A percentile compares a stretch with the other conserved stretches of the same genome.
Evolutionary conservation across 2,329 filamentous ascomycete species (phyloP).

Genomic region (Emericellopsis cladophorae): DNA sequence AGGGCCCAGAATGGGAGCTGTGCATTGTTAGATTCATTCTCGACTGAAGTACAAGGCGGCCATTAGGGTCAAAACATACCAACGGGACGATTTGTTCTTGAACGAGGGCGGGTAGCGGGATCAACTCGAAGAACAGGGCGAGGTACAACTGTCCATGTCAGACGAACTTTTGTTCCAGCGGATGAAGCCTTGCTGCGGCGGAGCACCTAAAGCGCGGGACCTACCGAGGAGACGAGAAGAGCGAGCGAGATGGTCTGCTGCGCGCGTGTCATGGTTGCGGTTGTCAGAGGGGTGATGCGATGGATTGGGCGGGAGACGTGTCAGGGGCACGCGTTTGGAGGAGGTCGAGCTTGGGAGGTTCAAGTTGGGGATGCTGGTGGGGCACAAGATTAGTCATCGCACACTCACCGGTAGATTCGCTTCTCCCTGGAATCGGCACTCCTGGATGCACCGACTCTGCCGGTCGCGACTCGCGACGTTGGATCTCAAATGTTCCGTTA

Average conservation of each 20-base stretch:
- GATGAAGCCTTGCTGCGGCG: neutral
- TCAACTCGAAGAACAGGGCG: conserved; percentile 68
- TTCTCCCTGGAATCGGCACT: too few relatives aligned
- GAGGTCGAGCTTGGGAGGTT: neutral
- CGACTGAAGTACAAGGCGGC: neutral
- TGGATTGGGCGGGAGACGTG: neutral
- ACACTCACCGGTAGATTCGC: too few relatives aligned
- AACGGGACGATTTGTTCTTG: conserved; percentile 82
- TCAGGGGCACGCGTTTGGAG: neutral
- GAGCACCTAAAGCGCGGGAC: conserved; percentile 10
- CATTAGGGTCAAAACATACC: conserved; percentile 39
- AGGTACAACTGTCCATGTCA: conserved; percentile 68
- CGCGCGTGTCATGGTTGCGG: conserved; percentile 74
- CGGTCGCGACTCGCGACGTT: too few relatives aligned
- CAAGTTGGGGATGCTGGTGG: neutral
- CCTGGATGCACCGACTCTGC: too few relatives aligned
- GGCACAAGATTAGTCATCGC: too few relatives aligned
- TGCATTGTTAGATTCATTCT: neutral
- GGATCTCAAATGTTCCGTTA: too few relatives aligned
- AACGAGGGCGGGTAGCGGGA: conserved; percentile 65
- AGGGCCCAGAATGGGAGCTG: conserved; percentile 90
- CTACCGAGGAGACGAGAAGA: conserved; percentile 78
- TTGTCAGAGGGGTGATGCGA: neutral
- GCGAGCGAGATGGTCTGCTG: conserved; percentile 83
- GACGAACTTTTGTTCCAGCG: conserved; percentile 6